A percentile compares a stretch with the other conserved stretches of the same genome.
phyloP scores from a whole-genome alignment of 768 basidiomycete genomes.

The Podaxis sp. region DNA sequence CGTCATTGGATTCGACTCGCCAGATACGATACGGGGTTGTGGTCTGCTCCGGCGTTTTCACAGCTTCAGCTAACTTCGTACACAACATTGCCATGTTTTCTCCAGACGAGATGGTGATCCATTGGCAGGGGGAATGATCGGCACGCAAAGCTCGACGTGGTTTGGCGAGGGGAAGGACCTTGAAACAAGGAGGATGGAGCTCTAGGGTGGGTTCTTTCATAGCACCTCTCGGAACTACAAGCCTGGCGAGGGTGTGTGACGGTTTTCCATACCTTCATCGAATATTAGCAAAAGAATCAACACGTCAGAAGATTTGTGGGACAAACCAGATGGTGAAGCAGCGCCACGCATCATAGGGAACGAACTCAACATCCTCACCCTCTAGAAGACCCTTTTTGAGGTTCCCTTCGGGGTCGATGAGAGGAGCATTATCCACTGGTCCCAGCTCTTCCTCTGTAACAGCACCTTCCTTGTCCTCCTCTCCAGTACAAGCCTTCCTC shows the following conservation, averaged over 20 bases:
- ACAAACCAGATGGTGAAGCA: constrained; percentile 69
- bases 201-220: constrained; percentile 58
- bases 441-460: constrained; percentile 64
- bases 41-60: constrained; percentile 30
- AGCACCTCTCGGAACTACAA: constrained; percentile 62
- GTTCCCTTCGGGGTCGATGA: constrained; percentile 56
- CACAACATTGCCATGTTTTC: constrained; percentile 47
- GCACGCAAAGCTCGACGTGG: constrained; percentile 24
- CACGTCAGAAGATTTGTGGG: constrained; percentile 10
- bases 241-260: constrained; percentile 56
- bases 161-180: constrained; percentile 49
- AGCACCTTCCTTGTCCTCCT: constrained; percentile 65
- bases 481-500: constrained; percentile 68
- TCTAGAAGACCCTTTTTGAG: constrained; percentile 51
- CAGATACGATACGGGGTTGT: constrained; percentile 58
- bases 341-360: constrained; percentile 74
- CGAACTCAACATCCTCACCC: constrained; percentile 69
- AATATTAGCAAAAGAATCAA: constrained; percentile 9
- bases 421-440: constrained; percentile 70
- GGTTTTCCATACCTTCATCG: constrained; percentile 69
- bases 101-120: constrained; percentile 49
- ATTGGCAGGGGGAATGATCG: constrained; percentile 29
- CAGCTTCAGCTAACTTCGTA: constrained; percentile 37
- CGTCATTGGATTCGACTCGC: constrained; percentile 47
- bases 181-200: constrained; percentile 66